Conservation (phyloP, 2,329 filamentous ascomycete species). For the Colletotrichum sublineola region DNA sequence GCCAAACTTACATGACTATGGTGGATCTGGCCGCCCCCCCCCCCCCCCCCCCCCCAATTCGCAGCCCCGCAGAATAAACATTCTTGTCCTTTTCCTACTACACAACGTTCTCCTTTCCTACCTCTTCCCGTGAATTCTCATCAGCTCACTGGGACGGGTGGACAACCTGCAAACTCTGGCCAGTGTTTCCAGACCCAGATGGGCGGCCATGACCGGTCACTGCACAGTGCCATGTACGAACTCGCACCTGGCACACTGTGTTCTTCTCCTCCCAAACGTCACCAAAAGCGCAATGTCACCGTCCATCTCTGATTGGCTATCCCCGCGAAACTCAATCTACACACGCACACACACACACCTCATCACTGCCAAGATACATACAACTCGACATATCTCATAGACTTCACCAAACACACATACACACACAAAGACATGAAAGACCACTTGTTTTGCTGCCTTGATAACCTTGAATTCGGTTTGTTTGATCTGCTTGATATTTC, state of each 20-base stretch:
- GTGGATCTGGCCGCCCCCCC: too few species aligned
- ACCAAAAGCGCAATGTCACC: conserved; percentile 18
- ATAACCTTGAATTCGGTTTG: background rate
- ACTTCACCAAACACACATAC: background rate
- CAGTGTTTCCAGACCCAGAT: background rate
- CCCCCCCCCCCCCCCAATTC: too few species aligned
- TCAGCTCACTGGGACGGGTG: background rate
- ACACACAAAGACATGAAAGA: background rate
- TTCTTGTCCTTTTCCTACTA: too few species aligned
- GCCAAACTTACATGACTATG: background rate
- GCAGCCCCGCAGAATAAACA: too few species aligned
- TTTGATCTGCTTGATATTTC: conserved; percentile 27
- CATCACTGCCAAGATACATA: background rate
- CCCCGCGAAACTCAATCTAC: background rate
- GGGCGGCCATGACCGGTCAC: too few species aligned
- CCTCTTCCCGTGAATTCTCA: too few species aligned
- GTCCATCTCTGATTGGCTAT: conserved; percentile 15
- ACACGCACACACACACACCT: too few species aligned
- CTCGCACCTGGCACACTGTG: background rate
- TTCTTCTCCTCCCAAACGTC: background rate
- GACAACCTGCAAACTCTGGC: background rate
- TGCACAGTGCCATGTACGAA: background rate
- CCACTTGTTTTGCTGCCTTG: conserved; percentile 23
- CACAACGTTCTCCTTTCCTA: too few species aligned
- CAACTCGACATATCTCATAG: background rate